Percentiles rank a stretch among this genome's conserved stretches.
These are phyloP conservation scores for Agaricus blazei DNA, from an alignment of 768 basidiomycete species.

Conservation along the genomic window DNA sequence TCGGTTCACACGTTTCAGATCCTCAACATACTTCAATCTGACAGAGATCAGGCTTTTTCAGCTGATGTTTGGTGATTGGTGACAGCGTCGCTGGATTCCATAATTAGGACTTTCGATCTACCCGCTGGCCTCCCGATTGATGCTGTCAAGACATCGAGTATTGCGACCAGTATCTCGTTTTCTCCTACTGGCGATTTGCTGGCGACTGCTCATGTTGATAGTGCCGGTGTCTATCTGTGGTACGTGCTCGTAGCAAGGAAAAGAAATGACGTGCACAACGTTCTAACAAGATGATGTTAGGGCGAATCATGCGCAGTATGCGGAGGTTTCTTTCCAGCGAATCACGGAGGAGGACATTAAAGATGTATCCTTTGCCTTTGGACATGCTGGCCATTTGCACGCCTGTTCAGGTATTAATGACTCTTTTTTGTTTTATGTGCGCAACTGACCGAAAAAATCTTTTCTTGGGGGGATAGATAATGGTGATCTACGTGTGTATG, in stretches of 20 bases:
- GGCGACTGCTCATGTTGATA: slow-evolving; percentile 92
- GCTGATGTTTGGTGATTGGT: slow-evolving; percentile 94
- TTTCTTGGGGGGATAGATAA: slow-evolving; percentile 41
- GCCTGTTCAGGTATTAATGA: slow-evolving; percentile 53
- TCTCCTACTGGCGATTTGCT: slow-evolving; percentile 95
- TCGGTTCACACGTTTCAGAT: slow-evolving; percentile 28
- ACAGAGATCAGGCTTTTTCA: slow-evolving; percentile 71
- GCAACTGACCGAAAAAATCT: neutral
- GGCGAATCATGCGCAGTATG: slow-evolving; percentile 95
- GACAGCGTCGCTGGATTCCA: slow-evolving; percentile 81
- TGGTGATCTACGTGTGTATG: slow-evolving; percentile 65
- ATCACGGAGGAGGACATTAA: slow-evolving; percentile 72
- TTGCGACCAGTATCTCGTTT: slow-evolving; percentile 88
- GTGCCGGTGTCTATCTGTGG: slow-evolving; percentile 93
- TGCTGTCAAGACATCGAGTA: slow-evolving; percentile 80
- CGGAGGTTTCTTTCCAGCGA: slow-evolving; percentile 75
- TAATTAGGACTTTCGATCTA: slow-evolving; percentile 93
- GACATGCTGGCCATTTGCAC: slow-evolving; percentile 43
- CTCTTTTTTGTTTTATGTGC: neutral
- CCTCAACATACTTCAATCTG: slow-evolving; percentile 1
- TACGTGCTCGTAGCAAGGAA: slow-evolving; percentile 22
- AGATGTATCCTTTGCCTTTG: slow-evolving; percentile 52
- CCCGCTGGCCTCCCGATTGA: slow-evolving; percentile 92
- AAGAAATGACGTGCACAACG: neutral
- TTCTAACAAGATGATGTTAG: slow-evolving; percentile 29